phyloP scores from a whole-genome alignment of 148 eudicot genomes.

The Hydrangea macrophylla region DNA sequence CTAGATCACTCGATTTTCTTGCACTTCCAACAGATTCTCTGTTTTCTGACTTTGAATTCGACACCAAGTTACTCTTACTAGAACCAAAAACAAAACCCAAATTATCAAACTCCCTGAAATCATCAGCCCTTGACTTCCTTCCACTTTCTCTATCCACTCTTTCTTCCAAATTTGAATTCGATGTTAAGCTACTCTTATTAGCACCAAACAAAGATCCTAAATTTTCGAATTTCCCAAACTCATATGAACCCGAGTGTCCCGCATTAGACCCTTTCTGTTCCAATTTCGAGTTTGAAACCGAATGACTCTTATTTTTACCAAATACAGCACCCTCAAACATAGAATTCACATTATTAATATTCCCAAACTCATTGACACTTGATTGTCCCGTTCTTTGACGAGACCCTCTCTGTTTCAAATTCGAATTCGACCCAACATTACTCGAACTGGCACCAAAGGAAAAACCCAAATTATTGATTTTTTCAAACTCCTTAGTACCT shows the following conservation, averaged over 20 bases:
- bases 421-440: constrained; percentile 4
- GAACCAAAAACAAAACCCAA: background rate
- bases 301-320: constrained; percentile 6
- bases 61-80: background rate
- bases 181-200: background rate
- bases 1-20: background rate
- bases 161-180: constrained; percentile 3
- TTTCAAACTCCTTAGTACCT: constrained; percentile 12
- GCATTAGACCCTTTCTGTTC: background rate
- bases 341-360: constrained; percentile 18
- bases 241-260: background rate
- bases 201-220: constrained; percentile 6
- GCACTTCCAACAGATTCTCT: constrained; percentile 3
- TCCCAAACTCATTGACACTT: constrained; percentile 11
- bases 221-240: constrained; percentile 17
- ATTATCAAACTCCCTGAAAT: background rate
- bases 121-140: background rate
- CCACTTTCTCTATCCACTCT: background rate
- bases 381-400: background rate
- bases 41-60: background rate
- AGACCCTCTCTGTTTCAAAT: background rate
- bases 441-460: constrained; percentile 17
- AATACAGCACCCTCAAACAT: too few relatives aligned
- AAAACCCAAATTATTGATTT: constrained; percentile 14
- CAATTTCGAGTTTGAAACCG: background rate